Conservation (phyloP, 108 stramenopile species). For the Cylindrotheca closterium region DNA sequence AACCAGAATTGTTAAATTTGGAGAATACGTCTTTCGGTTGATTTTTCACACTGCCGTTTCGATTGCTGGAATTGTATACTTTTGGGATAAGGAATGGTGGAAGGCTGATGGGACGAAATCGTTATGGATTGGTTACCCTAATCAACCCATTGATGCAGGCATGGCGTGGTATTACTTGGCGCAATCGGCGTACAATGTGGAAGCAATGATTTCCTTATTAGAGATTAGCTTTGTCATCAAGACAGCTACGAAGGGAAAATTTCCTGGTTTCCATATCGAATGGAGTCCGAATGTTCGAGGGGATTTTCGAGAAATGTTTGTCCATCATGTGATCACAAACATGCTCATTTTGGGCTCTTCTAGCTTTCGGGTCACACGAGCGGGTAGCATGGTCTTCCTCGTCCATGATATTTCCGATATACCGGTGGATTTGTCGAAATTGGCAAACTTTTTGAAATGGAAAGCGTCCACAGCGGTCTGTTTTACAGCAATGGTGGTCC, state of each 20-base stretch:
- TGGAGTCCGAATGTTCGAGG: slow-evolving; percentile 76
- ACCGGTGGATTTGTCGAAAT: slow-evolving; percentile 84
- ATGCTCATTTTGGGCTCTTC: slow-evolving; percentile 59
- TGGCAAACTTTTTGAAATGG: slow-evolving; percentile 91
- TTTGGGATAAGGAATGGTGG: slow-evolving; percentile 74
- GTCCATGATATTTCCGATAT: slow-evolving; percentile 87
- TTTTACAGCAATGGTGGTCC: slow-evolving; percentile 70
- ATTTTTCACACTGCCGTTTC: slow-evolving; percentile 66
- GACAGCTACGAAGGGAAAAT: not conserved
- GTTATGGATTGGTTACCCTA: slow-evolving; percentile 57
- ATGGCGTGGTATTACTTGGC: slow-evolving; percentile 89
- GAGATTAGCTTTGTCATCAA: slow-evolving; percentile 57
- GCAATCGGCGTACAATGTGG: slow-evolving; percentile 83
- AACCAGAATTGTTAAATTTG: slow-evolving; percentile 75
- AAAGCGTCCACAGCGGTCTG: slow-evolving; percentile 73
- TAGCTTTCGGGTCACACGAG: slow-evolving; percentile 63
- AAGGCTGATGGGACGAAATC: slow-evolving; percentile 44
- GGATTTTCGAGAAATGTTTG: slow-evolving; percentile 89
- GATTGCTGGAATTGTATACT: slow-evolving; percentile 56
- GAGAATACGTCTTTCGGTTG: slow-evolving; percentile 86
- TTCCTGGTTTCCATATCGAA: slow-evolving; percentile 35
- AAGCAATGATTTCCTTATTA: slow-evolving; percentile 70
- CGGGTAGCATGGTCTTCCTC: slow-evolving; percentile 81
- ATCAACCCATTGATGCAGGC: slow-evolving; percentile 66
- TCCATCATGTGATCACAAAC: slow-evolving; percentile 87